Evolutionary conservation across 495 filamentous ascomycete genomes (phyloP).

Genomic region (Choiromyces venosus): DNA sequence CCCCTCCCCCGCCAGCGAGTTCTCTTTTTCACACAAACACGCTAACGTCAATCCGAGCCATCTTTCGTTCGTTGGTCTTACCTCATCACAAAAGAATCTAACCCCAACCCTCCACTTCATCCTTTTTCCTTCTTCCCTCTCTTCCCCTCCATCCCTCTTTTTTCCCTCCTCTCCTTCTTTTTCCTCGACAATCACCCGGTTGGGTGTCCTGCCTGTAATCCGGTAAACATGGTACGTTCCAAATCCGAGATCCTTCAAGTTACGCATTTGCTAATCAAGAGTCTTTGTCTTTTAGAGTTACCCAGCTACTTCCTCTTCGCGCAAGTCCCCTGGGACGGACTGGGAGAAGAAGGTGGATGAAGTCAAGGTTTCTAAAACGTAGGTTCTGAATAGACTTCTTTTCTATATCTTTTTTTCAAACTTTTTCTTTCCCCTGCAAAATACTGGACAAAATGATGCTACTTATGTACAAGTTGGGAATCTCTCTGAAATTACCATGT

Average conservation of each 20-base stretch:
- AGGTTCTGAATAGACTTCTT: conserved; percentile 45
- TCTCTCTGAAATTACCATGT: conserved; percentile 94
- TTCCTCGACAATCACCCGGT: conserved; percentile 3
- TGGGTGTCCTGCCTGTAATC: conserved; percentile 13
- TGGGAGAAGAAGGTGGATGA: conserved; percentile 82
- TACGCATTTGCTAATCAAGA: conserved; percentile 25
- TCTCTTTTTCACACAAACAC: neutral
- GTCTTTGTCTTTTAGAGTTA: conserved; percentile 22
- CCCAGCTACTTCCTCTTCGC: conserved; percentile 27
- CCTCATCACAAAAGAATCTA: neutral
- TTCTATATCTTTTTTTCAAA: conserved; percentile 12
- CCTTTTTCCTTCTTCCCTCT: conserved; percentile 25
- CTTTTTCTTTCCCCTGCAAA: conserved; percentile 13
- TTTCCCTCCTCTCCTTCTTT: conserved; percentile 7
- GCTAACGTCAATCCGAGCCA: neutral
- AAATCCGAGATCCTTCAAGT: conserved; percentile 8
- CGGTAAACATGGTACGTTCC: conserved; percentile 32
- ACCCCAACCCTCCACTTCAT: conserved; percentile 11
- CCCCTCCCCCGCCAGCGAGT: conserved; percentile 1
- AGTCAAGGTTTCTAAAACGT: conserved; percentile 85
- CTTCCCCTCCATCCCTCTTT: conserved; percentile 6
- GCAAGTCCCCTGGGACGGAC: conserved; percentile 37
- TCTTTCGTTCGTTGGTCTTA: neutral
- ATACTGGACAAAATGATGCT: conserved; percentile 65
- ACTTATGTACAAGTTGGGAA: conserved; percentile 91